Evolutionary conservation across 768 basidiomycete genomes (phyloP).

Genomic region (Amanita exitialis): DNA sequence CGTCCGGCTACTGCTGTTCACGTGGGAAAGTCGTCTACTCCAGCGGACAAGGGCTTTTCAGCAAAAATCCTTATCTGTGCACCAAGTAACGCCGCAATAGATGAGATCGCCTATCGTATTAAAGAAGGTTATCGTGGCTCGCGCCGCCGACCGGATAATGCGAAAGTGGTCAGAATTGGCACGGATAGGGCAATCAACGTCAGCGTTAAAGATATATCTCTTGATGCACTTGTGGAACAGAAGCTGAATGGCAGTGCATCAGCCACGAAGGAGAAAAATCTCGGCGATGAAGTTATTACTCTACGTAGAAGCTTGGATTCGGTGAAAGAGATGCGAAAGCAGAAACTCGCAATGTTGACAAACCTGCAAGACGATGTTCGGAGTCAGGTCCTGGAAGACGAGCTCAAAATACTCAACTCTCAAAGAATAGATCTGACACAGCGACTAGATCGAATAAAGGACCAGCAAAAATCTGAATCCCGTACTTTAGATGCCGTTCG

Average conservation of each 20-base stretch:
- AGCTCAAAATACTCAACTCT: constrained; percentile 55
- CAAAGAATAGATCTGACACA: constrained; percentile 54
- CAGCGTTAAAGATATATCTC: constrained; percentile 74
- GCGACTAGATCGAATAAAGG: constrained; percentile 67
- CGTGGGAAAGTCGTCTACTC: constrained; percentile 26
- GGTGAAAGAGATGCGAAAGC: constrained; percentile 47
- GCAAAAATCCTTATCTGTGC: constrained; percentile 84
- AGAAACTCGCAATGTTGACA: constrained; percentile 51
- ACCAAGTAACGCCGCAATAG: constrained; percentile 96
- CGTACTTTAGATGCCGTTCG: constrained; percentile 78
- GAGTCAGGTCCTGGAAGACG: constrained; percentile 49
- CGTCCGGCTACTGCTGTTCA: constrained; percentile 39
- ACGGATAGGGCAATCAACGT: constrained; percentile 63
- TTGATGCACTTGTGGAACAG: constrained; percentile 80
- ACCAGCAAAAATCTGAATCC: constrained; percentile 71
- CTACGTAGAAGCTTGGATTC: constrained; percentile 62
- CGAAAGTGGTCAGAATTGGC: constrained; percentile 89
- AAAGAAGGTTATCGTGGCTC: constrained; percentile 65
- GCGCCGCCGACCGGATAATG: constrained; percentile 38
- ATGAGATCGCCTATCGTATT: constrained; percentile 86
- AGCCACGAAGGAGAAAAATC: constrained; percentile 30
- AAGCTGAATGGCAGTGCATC: constrained; percentile 42
- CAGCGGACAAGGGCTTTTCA: constrained; percentile 31
- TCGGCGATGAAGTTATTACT: constrained; percentile 43
- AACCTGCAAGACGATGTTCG: constrained; percentile 48